Evolutionary conservation across 768 basidiomycete species (phyloP), one percentile per base, ranked within the genome.

Genomic region (Mycena metata): DNA sequence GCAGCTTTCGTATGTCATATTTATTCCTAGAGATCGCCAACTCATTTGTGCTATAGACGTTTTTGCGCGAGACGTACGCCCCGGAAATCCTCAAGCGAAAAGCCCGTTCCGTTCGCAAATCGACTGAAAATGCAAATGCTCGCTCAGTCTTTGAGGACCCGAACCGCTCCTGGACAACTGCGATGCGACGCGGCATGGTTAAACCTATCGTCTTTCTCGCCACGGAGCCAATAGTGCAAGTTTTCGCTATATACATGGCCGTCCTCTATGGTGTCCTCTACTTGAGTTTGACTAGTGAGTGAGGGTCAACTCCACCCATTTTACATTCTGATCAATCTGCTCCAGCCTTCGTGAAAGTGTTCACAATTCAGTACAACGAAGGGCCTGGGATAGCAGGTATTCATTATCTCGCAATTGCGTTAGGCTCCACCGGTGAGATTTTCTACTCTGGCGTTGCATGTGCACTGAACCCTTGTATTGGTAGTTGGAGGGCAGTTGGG

Each of bases 391-490:
- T 88, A 65, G 80, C 87, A 1, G 88, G 89, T 0, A 72, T 90
- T n/a, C 85, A 91, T 72, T 92, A 91, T 71, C 77, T 91, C 56
- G 83, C 89, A 1, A 83, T 91, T 54, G 89, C 88, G 0, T 56
- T 90, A 9, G 90, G 90, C 19, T 80, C 79, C 54, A 79, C 79
- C 6, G 23, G 70, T 89, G 35, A 83, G 86, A 23, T 72, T 83
- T 49, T 72, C 73, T 8, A 74, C 17, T 79, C 79, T 8, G 47
- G 36, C 35, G 35, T 33, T 33, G 26, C 15, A 24, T 42, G 33
- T 60, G n/a, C 8, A 15, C 46, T 59, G 17, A 47, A 50, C 19
- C 13, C 10, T 17, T 45, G 56, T 21, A 39, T 51, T 51, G 49
- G 26, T 39, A 81, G 77, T 70, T 78, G 66, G 86, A 75, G 74